Percentiles rank a stretch among this genome's conserved stretches.
These are phyloP conservation scores for Lojkania enalia DNA, from an alignment of 2,329 filamentous ascomycete genomes.

Conservation along the genomic window DNA sequence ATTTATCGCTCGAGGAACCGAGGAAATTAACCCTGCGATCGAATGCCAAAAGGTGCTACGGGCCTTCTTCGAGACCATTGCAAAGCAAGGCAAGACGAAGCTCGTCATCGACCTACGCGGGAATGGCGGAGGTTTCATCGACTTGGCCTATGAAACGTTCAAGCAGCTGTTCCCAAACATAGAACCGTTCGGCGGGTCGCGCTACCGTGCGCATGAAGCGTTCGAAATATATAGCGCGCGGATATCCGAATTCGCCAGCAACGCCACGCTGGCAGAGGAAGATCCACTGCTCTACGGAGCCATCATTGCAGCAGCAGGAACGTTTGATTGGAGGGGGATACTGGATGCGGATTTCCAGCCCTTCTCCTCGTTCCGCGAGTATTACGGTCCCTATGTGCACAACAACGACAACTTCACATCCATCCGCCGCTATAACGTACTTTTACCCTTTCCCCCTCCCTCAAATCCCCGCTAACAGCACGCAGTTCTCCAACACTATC, in stretches of 20 bases:
- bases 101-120: conserved; percentile 63
- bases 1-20: conserved; percentile 2
- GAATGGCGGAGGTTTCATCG: conserved; percentile 58
- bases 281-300: conserved; percentile 6
- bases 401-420: conserved; percentile 34
- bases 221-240: conserved; percentile 34
- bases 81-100: conserved; percentile 54
- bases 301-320: not conserved
- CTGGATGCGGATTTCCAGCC: conserved; percentile 16
- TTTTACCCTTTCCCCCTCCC: conserved; percentile 32
- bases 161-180: conserved; percentile 53
- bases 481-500: conserved; percentile 4
- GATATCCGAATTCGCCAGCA: conserved; percentile 10
- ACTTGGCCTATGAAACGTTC: conserved; percentile 47
- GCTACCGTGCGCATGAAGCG: conserved; percentile 48
- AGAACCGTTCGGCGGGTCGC: conserved; percentile 46
- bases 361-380: conserved; percentile 36
- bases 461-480: conserved; percentile 1
- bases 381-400: conserved; percentile 32
- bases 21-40: conserved; percentile 3
- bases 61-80: conserved; percentile 50
- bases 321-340: conserved; percentile 22
- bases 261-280: not conserved
- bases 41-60: conserved; percentile 38
- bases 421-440: conserved; percentile 44